Percentiles rank a stretch among this genome's conserved stretches.
These are phyloP conservation scores for Thelonectria olida DNA, from an alignment of 2,329 filamentous ascomycete species.

Conservation along the genomic window DNA sequence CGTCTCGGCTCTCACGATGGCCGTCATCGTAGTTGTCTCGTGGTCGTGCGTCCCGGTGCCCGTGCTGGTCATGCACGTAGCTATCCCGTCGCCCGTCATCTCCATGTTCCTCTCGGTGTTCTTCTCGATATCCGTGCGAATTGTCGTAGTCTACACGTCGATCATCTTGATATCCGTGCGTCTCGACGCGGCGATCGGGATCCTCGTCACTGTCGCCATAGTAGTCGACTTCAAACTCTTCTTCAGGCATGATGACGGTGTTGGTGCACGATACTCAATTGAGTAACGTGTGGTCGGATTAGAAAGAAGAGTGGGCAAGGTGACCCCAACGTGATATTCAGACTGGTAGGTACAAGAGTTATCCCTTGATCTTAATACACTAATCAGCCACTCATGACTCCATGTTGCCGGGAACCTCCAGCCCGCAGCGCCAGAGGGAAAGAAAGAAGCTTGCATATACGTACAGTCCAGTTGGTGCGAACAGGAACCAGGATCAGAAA, in stretches of 20 bases:
- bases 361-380: slow-evolving; percentile 35
- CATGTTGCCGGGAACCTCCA: slow-evolving; percentile 23
- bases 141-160: slow-evolving; percentile 41
- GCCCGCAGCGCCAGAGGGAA: slow-evolving; percentile 29
- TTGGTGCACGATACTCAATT: slow-evolving; percentile 24
- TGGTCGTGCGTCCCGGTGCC: slow-evolving; percentile 48
- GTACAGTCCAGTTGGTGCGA: slow-evolving; percentile 58
- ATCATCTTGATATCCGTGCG: slow-evolving; percentile 40
- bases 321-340: slow-evolving; percentile 38
- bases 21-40: slow-evolving; percentile 37
- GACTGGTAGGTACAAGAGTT: slow-evolving; percentile 40
- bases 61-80: slow-evolving; percentile 44
- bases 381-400: slow-evolving; percentile 39
- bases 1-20: slow-evolving; percentile 44
- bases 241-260: slow-evolving; percentile 67
- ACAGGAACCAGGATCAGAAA: slow-evolving; percentile 32
- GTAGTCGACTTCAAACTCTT: slow-evolving; percentile 78
- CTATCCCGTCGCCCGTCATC: slow-evolving; percentile 28
- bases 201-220: slow-evolving; percentile 69
- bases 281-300: slow-evolving; percentile 20
- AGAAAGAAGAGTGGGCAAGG: slow-evolving; percentile 10
- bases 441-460: slow-evolving; percentile 57
- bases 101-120: slow-evolving; percentile 51
- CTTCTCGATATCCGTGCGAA: slow-evolving; percentile 44
- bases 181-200: slow-evolving; percentile 42